Base-by-base conservation (phyloP, 441 rosid genomes). In the Jatropha podagrica region DNA sequence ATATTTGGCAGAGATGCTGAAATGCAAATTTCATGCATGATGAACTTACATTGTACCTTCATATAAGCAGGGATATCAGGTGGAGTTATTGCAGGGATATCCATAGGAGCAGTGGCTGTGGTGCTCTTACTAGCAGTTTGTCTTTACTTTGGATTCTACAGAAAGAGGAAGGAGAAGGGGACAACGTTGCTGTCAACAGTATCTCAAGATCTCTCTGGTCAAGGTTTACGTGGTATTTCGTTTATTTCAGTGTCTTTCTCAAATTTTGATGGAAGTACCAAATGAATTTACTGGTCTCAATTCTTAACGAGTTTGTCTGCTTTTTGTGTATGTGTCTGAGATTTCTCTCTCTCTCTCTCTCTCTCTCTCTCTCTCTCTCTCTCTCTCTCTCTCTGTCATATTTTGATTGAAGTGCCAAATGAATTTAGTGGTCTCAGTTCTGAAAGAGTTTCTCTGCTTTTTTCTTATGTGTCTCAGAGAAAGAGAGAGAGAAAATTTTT, bases 41-140 rank as follows among this genome's bases (percentile, higher is more conserved):
- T 75, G 55, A 65, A 77, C 82, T 85, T 75, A 78, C 52, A 14
- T 54, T 38, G 77, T 74, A 37, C 76, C 79, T 41, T 71, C 85
- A 26, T 76, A 74, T 77, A 68, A 84, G 78, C 89, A 91, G 93
- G 95, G 72, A 27, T 84, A 38, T 74, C 87, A 11, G 76, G 79
- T 41, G 81, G 89, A 77, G 75, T 62, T 59, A 83, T 89, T 42
- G 86, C 86, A 10, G 89, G 88, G 46, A 84, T 91, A 78, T 80
- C 86, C 32, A 40, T 83, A 13, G 89, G 81, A 58, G 89, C 79
- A 42, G 83, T 81, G 37, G 79, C 81, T 7, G 85, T 64, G 49
- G 83, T 80, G 68, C 72, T 79, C 48, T 59, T 88, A 48, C 49
- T 84, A 51, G 87, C 73, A 40, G 44, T 80, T 23, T 82, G 78